Evolutionary conservation across 192 early-diverging fungal genomes (phyloP), one percentile per base, ranked within the genome.

Genomic region (Umbelopsis sp.): DNA sequence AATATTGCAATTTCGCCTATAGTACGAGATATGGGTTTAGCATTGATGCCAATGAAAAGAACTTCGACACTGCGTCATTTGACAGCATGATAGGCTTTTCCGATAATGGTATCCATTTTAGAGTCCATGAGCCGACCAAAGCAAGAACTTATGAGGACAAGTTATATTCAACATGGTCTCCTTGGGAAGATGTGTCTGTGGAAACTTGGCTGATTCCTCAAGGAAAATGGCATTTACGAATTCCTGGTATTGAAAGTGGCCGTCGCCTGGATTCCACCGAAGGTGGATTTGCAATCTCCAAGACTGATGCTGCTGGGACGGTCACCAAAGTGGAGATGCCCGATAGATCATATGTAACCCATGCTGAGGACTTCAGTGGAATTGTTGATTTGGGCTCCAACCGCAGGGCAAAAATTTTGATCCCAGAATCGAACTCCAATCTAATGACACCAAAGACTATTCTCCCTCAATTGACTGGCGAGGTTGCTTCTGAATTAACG

Each of bases 1-100:
- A 71, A 43, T 71, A 71, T 24, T 45, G 44, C 32, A 71, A 71
- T n/a, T 62, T 71, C 32, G 70, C 70, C 32, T 71, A 71, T 22
- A 62, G 53, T 16, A 44, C 70, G 0, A 36, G 70, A 54, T 71
- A 71, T 59, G 70, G 70, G 12, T 62, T 71, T 32, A 71, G 70
- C 24, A 29, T 71, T n/a, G 70, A 71, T 62, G 38, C 22, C 38
- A 62, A 59, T 34, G 11, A 12, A 3, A 26, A 62, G 9, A 10
- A 24, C 32, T 71, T 71, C 45, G 38, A 52, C 6, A 25, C 11
- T 24, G 70, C 53, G 0, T 31, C 53, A 0, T 26, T 71, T 34
- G 70, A 71, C 50, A 71, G 31, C 38, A 71, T 71, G 70, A 71
- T 71, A 24, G 70, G 53, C 22, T 62, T 71, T 29, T 62, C 70